Conservation (phyloP, 345 rosid species). For the Odontarrhena argentea region DNA sequence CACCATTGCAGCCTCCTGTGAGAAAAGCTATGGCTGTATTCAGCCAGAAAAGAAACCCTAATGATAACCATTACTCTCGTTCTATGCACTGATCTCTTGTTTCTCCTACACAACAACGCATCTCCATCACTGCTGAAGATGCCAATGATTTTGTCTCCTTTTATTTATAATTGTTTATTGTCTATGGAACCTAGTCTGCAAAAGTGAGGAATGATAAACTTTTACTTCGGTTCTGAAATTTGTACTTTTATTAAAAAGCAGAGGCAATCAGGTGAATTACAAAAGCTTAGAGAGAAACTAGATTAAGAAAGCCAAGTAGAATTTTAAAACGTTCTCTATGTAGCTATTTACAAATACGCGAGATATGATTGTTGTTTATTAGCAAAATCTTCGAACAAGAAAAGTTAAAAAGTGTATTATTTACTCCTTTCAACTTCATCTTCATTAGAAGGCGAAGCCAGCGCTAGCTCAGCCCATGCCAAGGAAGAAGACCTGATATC, state of each 20-base stretch:
- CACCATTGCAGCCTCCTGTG: slow-evolving; percentile 77
- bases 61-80: slow-evolving; percentile 90
- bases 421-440: slow-evolving; percentile 26
- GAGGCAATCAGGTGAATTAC: too few relatives aligned
- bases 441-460: slow-evolving; percentile 56
- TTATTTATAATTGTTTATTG: not conserved
- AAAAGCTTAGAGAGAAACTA: too few relatives aligned
- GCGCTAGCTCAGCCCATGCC: slow-evolving; percentile 97
- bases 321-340: not conserved
- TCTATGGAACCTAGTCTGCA: not conserved
- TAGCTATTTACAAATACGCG: slow-evolving; percentile 9
- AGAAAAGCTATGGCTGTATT: slow-evolving; percentile 83
- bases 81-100: slow-evolving; percentile 45
- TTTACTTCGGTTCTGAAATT: slow-evolving; percentile 5
- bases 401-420: slow-evolving; percentile 7
- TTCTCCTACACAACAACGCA: slow-evolving; percentile 5
- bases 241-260: not conserved
- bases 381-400: not conserved
- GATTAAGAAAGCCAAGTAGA: too few relatives aligned
- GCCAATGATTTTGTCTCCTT: slow-evolving; percentile 20
- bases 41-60: slow-evolving; percentile 91
- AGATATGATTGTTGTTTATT: not conserved
- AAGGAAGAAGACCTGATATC: slow-evolving; percentile 75
- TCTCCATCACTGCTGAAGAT: slow-evolving; percentile 3
- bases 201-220: not conserved